Percentiles rank a stretch among this genome's conserved stretches.
phyloP scores from a whole-genome alignment of 2,329 filamentous ascomycete species.

The Huntiella bhutanensis region DNA sequence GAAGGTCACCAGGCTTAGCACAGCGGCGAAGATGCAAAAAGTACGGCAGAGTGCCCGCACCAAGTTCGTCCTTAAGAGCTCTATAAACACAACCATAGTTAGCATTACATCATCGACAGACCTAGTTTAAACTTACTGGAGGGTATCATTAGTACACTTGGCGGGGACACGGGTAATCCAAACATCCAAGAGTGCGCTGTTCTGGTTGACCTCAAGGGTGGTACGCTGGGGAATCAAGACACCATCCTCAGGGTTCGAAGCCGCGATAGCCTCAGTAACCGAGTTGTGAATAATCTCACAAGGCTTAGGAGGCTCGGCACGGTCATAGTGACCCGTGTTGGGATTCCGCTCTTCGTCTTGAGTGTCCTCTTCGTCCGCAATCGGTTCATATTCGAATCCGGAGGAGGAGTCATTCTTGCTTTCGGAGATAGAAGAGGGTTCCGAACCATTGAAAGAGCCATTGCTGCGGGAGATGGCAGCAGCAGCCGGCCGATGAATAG shows the following conservation, averaged over 20 bases:
- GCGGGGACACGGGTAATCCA: slow-evolving; percentile 56
- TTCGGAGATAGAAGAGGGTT: not conserved
- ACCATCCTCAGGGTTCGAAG: slow-evolving; percentile 22
- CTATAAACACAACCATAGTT: not conserved
- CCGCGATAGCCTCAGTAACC: slow-evolving; percentile 20
- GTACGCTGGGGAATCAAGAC: slow-evolving; percentile 46
- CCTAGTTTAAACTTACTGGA: slow-evolving; percentile 7
- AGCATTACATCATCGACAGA: not conserved
- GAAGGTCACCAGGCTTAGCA: slow-evolving; percentile 51
- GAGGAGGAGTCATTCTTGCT: not conserved
- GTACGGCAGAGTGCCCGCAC: slow-evolving; percentile 41
- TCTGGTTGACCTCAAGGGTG: slow-evolving; percentile 40
- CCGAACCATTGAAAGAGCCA: not conserved
- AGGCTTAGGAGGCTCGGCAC: slow-evolving; percentile 11
- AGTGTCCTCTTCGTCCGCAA: slow-evolving; percentile 9
- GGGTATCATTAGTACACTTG: slow-evolving; percentile 40
- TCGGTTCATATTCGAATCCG: slow-evolving; percentile 5
- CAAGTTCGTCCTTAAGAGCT: slow-evolving; percentile 11
- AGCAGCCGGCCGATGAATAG: not conserved
- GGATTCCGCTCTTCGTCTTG: slow-evolving; percentile 9
- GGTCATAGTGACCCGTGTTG: slow-evolving; percentile 11
- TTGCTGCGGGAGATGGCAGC: not conserved
- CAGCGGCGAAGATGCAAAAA: slow-evolving; percentile 58
- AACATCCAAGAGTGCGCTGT: slow-evolving; percentile 39
- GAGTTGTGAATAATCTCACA: slow-evolving; percentile 18